These are phyloP conservation scores for Rhodotorula taiwanensis DNA, from an alignment of 768 basidiomycete species.

Conservation along the genomic window DNA sequence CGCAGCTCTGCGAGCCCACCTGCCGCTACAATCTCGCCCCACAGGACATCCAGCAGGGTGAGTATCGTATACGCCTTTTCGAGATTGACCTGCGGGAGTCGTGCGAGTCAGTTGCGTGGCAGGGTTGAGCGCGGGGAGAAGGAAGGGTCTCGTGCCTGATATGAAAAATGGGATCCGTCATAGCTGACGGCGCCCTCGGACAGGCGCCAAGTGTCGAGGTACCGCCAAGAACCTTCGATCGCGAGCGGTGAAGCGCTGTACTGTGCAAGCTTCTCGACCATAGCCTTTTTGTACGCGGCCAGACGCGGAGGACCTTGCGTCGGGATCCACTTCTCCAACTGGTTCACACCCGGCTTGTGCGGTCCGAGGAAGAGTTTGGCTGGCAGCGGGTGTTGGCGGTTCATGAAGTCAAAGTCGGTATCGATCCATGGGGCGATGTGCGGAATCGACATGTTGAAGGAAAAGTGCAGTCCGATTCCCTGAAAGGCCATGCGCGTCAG, in stretches of 20 bases:
- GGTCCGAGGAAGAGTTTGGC: slow-evolving; percentile 1
- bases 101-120: background rate
- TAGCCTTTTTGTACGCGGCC: background rate
- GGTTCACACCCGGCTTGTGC: background rate
- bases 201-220: slow-evolving; percentile 4
- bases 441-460: background rate
- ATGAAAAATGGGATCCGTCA: slow-evolving; percentile 6
- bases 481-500: background rate
- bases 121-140: too few species aligned
- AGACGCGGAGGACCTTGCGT: background rate
- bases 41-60: slow-evolving; percentile 7
- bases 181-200: background rate
- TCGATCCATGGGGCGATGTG: background rate
- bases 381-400: background rate
- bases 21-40: slow-evolving; percentile 2
- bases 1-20: background rate
- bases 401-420: background rate
- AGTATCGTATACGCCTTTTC: slow-evolving; percentile 19
- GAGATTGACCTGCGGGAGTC: background rate
- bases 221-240: background rate
- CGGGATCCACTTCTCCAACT: background rate
- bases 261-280: background rate
- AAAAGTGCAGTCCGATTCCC: background rate
- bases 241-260: background rate
- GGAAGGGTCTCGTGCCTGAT: background rate